These are phyloP conservation scores for Cornus florida DNA, from an alignment of 148 eudicot genomes.

Conservation along the genomic window DNA sequence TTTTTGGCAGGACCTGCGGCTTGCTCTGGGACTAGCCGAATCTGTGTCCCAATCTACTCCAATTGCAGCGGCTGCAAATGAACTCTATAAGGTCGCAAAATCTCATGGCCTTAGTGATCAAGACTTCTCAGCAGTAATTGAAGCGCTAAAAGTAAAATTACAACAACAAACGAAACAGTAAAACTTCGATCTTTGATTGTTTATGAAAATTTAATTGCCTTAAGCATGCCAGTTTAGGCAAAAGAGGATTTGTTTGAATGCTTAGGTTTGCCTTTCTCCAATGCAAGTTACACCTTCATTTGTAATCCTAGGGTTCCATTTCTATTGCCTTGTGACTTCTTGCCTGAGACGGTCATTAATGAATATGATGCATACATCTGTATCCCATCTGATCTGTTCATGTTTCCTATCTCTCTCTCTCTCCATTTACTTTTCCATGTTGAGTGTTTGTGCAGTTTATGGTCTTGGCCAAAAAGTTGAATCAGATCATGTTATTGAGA, in stretches of 20 bases:
- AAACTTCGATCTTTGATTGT: not conserved
- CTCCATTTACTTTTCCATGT: not conserved
- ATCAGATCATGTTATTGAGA: not conserved
- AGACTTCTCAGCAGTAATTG: constrained; percentile 93
- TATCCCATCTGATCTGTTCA: no score
- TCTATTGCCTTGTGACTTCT: not conserved
- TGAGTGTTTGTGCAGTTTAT: not conserved
- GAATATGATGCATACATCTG: not conserved
- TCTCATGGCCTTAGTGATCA: constrained; percentile 74
- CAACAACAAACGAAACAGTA: constrained; percentile 19
- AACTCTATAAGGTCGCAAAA: constrained; percentile 85
- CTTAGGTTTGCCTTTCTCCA: no score
- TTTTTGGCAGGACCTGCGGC: constrained; percentile 72
- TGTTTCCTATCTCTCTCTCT: no score
- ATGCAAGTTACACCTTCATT: not conserved
- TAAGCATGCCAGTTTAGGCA: not conserved
- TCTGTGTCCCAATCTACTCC: constrained; percentile 90
- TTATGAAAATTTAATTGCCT: not conserved
- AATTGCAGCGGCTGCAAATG: constrained; percentile 90
- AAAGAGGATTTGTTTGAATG: not conserved
- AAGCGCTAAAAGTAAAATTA: constrained; percentile 70
- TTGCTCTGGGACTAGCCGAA: constrained; percentile 90
- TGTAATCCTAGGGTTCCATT: not conserved
- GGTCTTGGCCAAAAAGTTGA: no score
- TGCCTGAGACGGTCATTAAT: not conserved